These are phyloP conservation scores for Dothidotthia symphoricarpi DNA, from an alignment of 2,329 filamentous ascomycete genomes.

Conservation along the genomic window DNA sequence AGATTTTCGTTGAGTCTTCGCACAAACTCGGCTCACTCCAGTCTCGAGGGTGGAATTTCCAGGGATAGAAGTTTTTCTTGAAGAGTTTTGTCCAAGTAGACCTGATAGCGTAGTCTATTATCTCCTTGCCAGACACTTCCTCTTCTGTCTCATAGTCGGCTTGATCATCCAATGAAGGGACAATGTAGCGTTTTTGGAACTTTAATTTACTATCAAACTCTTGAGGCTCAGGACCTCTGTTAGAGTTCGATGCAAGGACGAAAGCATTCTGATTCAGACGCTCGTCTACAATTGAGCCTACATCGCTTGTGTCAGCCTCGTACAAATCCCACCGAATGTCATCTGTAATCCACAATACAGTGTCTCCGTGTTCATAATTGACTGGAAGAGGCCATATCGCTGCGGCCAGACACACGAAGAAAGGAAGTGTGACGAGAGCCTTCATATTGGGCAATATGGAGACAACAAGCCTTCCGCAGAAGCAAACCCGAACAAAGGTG, in stretches of 20 bases:
- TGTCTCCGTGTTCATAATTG: constrained; percentile 40
- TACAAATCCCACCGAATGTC: constrained; percentile 39
- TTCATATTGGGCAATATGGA: constrained; percentile 24
- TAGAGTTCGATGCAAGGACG: constrained; percentile 20
- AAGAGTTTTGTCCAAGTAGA: constrained; percentile 65
- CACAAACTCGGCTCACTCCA: constrained; percentile 59
- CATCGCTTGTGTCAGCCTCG: constrained; percentile 37
- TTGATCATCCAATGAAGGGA: constrained; percentile 5
- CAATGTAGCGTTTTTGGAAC: constrained; percentile 10
- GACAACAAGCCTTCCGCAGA: no score
- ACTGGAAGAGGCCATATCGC: constrained; percentile 48
- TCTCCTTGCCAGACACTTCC: constrained; percentile 49
- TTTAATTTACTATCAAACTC: constrained; percentile 6
- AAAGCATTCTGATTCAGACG: constrained; percentile 12
- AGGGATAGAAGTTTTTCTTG: constrained; percentile 68
- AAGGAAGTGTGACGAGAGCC: constrained; percentile 9
- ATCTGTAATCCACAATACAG: constrained; percentile 42
- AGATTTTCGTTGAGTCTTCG: constrained; percentile 52
- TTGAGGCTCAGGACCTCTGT: constrained; percentile 12
- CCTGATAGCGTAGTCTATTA: constrained; percentile 48
- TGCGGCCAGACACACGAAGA: constrained; percentile 23
- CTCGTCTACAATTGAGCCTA: constrained; percentile 21
- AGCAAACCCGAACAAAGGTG: no score
- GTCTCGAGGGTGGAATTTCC: constrained; percentile 69
- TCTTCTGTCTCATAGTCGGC: not conserved